phyloP scores from a whole-genome alignment of 1,284 basidiomycete species.

The Afroboletus lepidellus region DNA sequence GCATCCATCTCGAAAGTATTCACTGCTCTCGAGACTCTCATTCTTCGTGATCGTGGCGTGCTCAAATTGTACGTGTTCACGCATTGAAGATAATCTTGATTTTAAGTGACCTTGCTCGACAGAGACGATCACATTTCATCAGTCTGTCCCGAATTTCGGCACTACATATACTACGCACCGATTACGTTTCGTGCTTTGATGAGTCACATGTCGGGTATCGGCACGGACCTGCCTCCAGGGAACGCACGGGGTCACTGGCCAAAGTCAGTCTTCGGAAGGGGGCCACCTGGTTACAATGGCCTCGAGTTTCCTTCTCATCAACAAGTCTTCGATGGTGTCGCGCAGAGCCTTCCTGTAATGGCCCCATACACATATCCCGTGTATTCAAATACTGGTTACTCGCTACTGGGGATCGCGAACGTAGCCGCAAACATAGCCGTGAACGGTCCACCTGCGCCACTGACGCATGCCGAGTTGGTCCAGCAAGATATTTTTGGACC shows the following conservation, averaged over 20 bases:
- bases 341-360: slow-evolving; percentile 38
- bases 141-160: slow-evolving; percentile 22
- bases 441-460: slow-evolving; percentile 27
- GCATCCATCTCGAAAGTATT: slow-evolving; percentile 52
- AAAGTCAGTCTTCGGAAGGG: slow-evolving; percentile 24
- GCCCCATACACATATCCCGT: slow-evolving; percentile 44
- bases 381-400: slow-evolving; percentile 50
- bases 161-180: slow-evolving; percentile 28
- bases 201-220: slow-evolving; percentile 48
- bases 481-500: slow-evolving; percentile 45
- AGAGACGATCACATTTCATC: slow-evolving; percentile 26
- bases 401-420: slow-evolving; percentile 42
- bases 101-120: not conserved
- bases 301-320: slow-evolving; percentile 32
- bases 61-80: slow-evolving; percentile 40
- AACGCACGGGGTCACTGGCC: slow-evolving; percentile 42
- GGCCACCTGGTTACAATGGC: slow-evolving; percentile 30
- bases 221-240: slow-evolving; percentile 44
- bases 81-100: not conserved
- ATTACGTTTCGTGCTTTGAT: slow-evolving; percentile 48
- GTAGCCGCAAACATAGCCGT: slow-evolving; percentile 40
- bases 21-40: slow-evolving; percentile 43
- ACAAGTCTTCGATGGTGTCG: slow-evolving; percentile 36
- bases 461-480: slow-evolving; percentile 41
- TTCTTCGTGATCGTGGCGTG: slow-evolving; percentile 43